Evolutionary conservation across 345 rosid species (phyloP), one percentile per base, ranked within the genome.

Genomic region (Carallia pectinifolia): DNA sequence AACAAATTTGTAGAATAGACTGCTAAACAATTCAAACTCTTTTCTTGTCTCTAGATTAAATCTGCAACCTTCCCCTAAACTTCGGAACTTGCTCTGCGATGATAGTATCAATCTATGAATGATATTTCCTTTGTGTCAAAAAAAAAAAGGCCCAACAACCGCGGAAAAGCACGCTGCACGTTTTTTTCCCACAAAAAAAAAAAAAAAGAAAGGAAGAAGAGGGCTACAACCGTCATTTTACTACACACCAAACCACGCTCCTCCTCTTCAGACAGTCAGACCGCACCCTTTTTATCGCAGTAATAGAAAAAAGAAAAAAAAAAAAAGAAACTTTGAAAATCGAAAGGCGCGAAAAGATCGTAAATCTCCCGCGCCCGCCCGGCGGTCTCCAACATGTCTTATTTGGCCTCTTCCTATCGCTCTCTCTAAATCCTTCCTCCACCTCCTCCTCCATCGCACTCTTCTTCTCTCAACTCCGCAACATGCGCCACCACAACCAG

Each of bases 311-410:
- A 33, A 33, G 4, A 1, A 33, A 33, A 33, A 33, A 33, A 1
- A 33, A 33, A 33, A 33, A 1, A 33, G 12, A 16, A 44, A n/a
- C 58, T 58, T 67, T n/a, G 54, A 69, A 53, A 77, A 81, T 72
- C 53, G 64, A 39, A 74, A 71, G 84, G 98, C 98, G 98, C 98
- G 82, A 92, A 88, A 84, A 19, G 65, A 18, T 60, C 77, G 61
- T 78, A 68, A 56, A 58, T 81, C 91, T 86, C 95, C 93, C 89
- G 90, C 97, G 74, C 77, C 83, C 69, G 81, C 72, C 64, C 34
- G 78, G 31, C 59, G 23, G 44, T 31, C 50, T 12, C 16, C 50
- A 44, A 12, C 50, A 44, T 12, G 10, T 44, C 50, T 44, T 44
- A 44, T 12, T 12, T 2, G 50, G 50, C 16, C 50, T 12, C 31